Base-by-base conservation (phyloP, 108 stramenopile species). In the Cylindrotheca closterium region DNA sequence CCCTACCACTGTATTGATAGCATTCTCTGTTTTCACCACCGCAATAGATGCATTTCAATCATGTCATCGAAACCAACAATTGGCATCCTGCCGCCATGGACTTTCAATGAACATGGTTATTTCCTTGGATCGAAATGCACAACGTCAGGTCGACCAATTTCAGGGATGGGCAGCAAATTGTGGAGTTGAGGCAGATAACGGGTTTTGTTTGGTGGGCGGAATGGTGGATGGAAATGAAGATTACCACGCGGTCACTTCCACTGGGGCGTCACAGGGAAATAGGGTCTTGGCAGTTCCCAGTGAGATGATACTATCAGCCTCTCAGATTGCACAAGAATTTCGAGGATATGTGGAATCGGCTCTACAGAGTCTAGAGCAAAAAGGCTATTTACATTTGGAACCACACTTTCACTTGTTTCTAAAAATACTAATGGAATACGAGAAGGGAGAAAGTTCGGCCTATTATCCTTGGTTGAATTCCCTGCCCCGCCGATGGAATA, bases 381-480 rank as follows among this genome's bases (percentile, higher is more conserved):
- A 51, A 7, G 51, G 51, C 19, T n/a, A 51, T 22, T 32, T 53
- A 26, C 32, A 15, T 28, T 37, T 0, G 33, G 32, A 32, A 32
- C 65, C 26, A n/a, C 65, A 67, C 10, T 84, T 79, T 56, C 55
- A 79, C 37, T 49, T 84, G 18, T 81, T 81, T 48, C 30, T 84
- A 8, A 81, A 81, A 52, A 18, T 84, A 5, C 51, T 84, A 26
- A 56, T 67, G n/a, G 83, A 84, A 64, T 84, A 77, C 46, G 80
- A 84, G 33, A 29, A 30, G 21, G 75, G 71, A 17, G 71, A 72
- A n/a, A 52, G 67, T 42, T 78, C 76, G 29, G 62, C 75, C 7
- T 85, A 65, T 53, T 60, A 51, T 31, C 79, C 84, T 27, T 85
- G 65, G 53, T 47, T 85, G 48, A 75, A 85, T 49, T 33, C 60